Percentiles rank a stretch among this genome's conserved stretches.
phyloP scores from a whole-genome alignment of 2,329 filamentous ascomycete species.

The Cadophora malorum region DNA sequence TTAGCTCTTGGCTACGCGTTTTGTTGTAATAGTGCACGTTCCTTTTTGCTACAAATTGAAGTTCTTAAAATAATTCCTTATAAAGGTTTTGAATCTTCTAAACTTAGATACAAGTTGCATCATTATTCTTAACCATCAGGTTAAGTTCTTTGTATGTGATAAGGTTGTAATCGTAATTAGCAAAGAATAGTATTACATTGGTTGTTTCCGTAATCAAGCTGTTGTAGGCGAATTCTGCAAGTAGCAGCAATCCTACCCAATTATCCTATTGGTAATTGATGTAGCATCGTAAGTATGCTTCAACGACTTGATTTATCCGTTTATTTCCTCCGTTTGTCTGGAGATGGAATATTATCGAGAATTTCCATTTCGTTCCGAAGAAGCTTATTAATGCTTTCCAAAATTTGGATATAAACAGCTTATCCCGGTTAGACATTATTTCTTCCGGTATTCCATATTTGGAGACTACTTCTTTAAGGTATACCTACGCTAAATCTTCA shows the following conservation, averaged over 20 bases:
- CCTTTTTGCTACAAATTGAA: too few relatives aligned
- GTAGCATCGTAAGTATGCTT: not conserved
- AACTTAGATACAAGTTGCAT: too few relatives aligned
- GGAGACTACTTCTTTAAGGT: not conserved
- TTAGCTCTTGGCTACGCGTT: too few relatives aligned
- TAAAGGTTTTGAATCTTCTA: too few relatives aligned
- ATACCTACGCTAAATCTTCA: not conserved
- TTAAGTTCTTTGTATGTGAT: not conserved
- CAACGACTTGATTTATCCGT: not conserved
- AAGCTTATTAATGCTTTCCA: not conserved
- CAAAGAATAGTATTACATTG: not conserved
- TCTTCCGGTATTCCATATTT: not conserved
- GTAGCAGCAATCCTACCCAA: not conserved
- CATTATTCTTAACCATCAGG: too few relatives aligned
- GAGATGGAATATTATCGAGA: not conserved
- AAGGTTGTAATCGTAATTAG: not conserved
- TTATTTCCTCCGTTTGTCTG: not conserved
- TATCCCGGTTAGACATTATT: not conserved
- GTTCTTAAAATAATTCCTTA: too few relatives aligned
- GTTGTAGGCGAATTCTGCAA: not conserved
- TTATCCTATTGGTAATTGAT: not conserved
- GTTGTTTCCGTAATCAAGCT: not conserved
- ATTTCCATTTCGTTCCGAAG: not conserved
- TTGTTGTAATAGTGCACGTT: too few relatives aligned
- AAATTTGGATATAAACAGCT: not conserved